Evolutionary conservation across 352 stramenopile genomes (phyloP), one percentile per base, ranked within the genome.

Genomic region (Phytophthora tubulina): DNA sequence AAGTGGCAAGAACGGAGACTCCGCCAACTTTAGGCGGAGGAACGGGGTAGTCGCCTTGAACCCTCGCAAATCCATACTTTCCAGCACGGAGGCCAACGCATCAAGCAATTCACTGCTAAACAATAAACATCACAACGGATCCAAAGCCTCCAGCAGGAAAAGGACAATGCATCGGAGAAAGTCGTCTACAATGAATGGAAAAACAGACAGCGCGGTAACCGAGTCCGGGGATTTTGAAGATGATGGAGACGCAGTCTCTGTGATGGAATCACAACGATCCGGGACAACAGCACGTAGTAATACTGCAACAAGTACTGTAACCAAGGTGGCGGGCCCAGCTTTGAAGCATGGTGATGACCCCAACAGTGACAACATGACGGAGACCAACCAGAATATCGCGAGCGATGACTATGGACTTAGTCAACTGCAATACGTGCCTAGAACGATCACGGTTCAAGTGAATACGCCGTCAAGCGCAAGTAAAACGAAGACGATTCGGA

Each of bases 41-140:
- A 6, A 46, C 14, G 31, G 35, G 15, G n/a, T 49, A 31, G 7
- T n/a, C 7, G 4, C 6, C 13, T 30, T 49, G 2, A 75, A 58
- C 15, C 51, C 71, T 15, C 50, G 60, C 36, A 57, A 44, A 35
- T 63, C 54, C 6, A 72, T 66, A 6, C 3, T 62, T 39, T 31
- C 17, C 30, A 53, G 13, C 11, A 44, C 13, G 31, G 38, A 36
- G 3, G 8, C 45, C 41, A 46, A 45, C 9, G 41, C 27, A 8
- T 70, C 64, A 0, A 75, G n/a, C 27, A 36, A 72, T 15, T 21
- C 55, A 5, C 32, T 67, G 41, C 7, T 72, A 3, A 49, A n/a
- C 13, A 67, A 17, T 31, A 69, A 72, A n/a, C 55, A 60, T 31
- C 44, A 53, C 32, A 55, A 17, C 39, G 30, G 42, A 41, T 45